Percentiles rank a stretch among this genome's conserved stretches.
phyloP scores from a whole-genome alignment of 164 flowering plant genomes.

The Annona cherimola region DNA sequence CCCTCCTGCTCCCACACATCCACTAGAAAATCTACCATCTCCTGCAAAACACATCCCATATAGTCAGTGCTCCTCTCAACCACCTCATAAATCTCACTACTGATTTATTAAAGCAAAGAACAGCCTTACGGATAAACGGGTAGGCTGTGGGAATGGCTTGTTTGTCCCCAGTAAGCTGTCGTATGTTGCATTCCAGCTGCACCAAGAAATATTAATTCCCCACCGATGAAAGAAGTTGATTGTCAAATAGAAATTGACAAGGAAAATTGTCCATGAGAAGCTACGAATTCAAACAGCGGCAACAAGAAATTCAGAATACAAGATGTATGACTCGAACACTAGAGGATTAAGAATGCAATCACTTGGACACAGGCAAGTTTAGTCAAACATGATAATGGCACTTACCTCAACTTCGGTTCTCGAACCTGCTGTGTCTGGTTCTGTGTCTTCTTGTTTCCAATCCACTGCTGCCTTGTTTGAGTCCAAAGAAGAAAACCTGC shows the following conservation, averaged over 20 bases:
- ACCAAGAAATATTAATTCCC: slow-evolving; percentile 3
- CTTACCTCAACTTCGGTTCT: slow-evolving; percentile 54
- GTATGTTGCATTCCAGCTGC: slow-evolving; percentile 77
- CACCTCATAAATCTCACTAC: neutral
- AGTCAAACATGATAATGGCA: neutral
- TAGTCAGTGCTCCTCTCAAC: too few relatives aligned
- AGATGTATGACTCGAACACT: too few relatives aligned
- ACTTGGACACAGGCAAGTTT: too few relatives aligned
- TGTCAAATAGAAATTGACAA: neutral
- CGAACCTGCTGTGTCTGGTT: slow-evolving; percentile 28
- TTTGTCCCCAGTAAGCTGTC: slow-evolving; percentile 69
- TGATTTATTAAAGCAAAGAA: neutral
- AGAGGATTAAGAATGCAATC: too few relatives aligned
- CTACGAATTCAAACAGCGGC: too few relatives aligned
- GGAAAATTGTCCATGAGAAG: too few relatives aligned
- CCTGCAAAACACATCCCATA: slow-evolving; percentile 26
- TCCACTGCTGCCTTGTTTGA: slow-evolving; percentile 65
- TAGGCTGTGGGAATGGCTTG: slow-evolving; percentile 56
- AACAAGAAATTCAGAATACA: too few relatives aligned
- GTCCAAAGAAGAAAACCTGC: slow-evolving; percentile 77
- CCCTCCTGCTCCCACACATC: slow-evolving; percentile 93
- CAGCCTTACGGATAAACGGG: slow-evolving; percentile 71
- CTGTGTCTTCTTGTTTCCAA: slow-evolving; percentile 33
- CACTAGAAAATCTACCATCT: slow-evolving; percentile 82
- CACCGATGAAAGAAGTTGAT: neutral